These are phyloP conservation scores for Vanilla planifolia DNA, from an alignment of 106 monocot species.

Conservation along the genomic window DNA sequence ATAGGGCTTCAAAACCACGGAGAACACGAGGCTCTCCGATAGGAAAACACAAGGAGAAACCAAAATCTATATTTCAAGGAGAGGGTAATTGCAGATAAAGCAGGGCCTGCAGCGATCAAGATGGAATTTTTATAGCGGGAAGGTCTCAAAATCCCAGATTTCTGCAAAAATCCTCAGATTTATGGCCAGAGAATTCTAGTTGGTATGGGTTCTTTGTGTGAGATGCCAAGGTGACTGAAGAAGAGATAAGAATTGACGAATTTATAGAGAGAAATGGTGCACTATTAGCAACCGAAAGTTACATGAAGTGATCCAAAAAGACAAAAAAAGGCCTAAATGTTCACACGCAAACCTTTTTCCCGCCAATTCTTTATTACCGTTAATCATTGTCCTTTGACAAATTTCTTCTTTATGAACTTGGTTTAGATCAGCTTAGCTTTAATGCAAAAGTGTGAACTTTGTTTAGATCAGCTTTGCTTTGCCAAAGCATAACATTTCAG, in stretches of 20 bases:
- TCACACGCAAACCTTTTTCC: conserved; percentile 1
- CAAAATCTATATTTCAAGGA: not conserved
- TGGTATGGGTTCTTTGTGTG: not conserved
- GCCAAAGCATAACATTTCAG: too few relatives aligned
- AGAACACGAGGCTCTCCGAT: not conserved
- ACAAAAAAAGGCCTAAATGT: not conserved
- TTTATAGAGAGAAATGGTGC: not conserved
- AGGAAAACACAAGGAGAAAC: not conserved
- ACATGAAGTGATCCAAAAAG: not conserved
- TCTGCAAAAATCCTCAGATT: not conserved
- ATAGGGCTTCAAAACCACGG: conserved; percentile 1
- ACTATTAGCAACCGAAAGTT: not conserved
- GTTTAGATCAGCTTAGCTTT: too few relatives aligned
- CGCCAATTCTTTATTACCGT: conserved; percentile 3
- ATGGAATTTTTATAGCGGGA: not conserved
- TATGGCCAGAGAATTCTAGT: not conserved
- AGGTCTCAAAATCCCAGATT: not conserved
- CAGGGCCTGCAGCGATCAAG: not conserved
- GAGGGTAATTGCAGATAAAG: too few relatives aligned
- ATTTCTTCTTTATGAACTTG: too few relatives aligned
- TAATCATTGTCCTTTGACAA: too few relatives aligned
- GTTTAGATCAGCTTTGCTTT: too few relatives aligned
- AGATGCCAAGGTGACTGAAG: not conserved
- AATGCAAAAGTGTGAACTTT: too few relatives aligned
- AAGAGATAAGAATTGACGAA: not conserved